Conservation (phyloP, 345 rosid species). For the Acer yangbiense region DNA sequence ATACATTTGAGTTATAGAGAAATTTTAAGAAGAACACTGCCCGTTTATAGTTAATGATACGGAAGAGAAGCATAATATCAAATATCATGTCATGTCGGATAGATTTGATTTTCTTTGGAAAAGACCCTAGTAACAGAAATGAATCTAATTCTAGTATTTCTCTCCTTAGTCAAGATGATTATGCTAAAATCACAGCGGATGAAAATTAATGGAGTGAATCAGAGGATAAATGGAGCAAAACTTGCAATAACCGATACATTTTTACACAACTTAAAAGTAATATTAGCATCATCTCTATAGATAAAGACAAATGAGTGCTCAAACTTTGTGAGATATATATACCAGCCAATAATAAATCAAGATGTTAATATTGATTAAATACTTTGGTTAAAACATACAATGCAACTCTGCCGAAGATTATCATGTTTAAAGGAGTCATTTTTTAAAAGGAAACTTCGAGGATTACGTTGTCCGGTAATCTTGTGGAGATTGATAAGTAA, state of each 20-base stretch:
- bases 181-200: not conserved
- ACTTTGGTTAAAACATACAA: too few relatives aligned
- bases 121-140: not conserved
- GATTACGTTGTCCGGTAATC: too few relatives aligned
- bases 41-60: not conserved
- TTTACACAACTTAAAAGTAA: not conserved
- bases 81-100: not conserved
- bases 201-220: not conserved
- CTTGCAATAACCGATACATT: not conserved
- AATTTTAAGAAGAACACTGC: not conserved
- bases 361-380: too few relatives aligned
- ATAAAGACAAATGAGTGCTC: too few relatives aligned
- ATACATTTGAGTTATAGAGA: not conserved
- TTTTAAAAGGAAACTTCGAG: too few relatives aligned
- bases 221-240: not conserved
- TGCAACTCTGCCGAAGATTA: too few relatives aligned
- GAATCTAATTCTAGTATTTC: not conserved
- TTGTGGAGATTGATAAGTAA: too few relatives aligned
- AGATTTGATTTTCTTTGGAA: not conserved
- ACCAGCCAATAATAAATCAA: too few relatives aligned
- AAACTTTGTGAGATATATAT: too few relatives aligned
- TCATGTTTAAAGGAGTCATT: too few relatives aligned
- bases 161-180: not conserved
- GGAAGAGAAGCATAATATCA: not conserved
- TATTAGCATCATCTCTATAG: not conserved